Conservation (phyloP, 176 grass and related monocot species). For the Triticum turgidum region DNA sequence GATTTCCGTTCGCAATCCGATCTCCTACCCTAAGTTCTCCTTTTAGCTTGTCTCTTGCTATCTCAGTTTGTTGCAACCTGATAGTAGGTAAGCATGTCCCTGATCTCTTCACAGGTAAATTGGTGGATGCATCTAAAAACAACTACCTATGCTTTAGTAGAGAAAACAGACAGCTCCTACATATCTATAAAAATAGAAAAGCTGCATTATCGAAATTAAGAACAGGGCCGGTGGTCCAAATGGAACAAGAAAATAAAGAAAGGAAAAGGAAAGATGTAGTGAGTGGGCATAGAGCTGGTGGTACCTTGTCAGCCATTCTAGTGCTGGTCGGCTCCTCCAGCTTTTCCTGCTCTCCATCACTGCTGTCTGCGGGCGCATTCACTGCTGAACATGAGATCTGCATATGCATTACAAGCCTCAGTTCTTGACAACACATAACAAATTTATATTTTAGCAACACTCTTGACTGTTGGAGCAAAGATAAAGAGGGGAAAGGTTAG, state of each 20-base stretch:
- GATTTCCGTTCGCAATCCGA: background rate
- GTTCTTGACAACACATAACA: background rate
- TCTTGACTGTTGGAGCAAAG: background rate
- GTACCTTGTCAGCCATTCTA: constrained; percentile 76
- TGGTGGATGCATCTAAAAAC: constrained; percentile 12
- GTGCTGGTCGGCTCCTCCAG: constrained; percentile 57
- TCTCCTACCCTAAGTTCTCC: background rate
- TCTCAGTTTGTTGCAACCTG: constrained; percentile 16
- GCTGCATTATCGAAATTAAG: background rate
- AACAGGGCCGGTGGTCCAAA: constrained; percentile 23
- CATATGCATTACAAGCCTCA: constrained; percentile 27
- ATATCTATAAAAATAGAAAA: background rate
- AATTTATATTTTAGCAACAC: background rate
- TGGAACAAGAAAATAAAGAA: constrained; percentile 24
- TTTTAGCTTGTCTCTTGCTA: constrained; percentile 34
- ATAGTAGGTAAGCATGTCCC: background rate
- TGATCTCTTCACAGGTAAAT: constrained; percentile 7
- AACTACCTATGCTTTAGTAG: constrained; percentile 5
- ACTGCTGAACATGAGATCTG: constrained; percentile 75
- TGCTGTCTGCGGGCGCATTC: constrained; percentile 53
- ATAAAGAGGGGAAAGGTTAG: background rate
- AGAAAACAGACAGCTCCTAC: constrained; percentile 3
- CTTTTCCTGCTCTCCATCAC: constrained; percentile 67
- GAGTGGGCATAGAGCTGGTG: constrained; percentile 39
- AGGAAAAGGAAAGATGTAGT: background rate